Base-by-base conservation (phyloP, 2,329 filamentous ascomycete genomes). In the Fusarium tjaetaba region DNA sequence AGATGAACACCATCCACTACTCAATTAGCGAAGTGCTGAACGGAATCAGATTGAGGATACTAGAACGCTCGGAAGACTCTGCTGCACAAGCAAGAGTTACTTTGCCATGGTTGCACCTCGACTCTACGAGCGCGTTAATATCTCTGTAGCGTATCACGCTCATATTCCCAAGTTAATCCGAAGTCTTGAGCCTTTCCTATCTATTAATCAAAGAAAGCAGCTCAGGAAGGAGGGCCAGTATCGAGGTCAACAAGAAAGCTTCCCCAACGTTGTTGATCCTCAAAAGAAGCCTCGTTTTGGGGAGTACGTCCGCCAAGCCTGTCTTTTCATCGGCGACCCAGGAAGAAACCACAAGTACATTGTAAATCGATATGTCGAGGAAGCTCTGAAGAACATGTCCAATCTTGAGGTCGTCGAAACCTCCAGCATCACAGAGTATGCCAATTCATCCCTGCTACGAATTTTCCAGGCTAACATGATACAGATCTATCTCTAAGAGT, bases 91-190 rank as follows among this genome's bases (percentile, higher is more conserved):
- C 61, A 78, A 76, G 30, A 59, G 16, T 26, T 75, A 60, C 32
- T 51, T 78, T 32, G 41, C 61, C 1, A 34, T 75, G 10, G 58
- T 72, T 24, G 59, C 56, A 22, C 71, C 73, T 11, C 68, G 24
- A 5, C 65, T 78, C 14, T 66, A 75, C 32, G 61, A 61, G 3
- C 75, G 60, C 18, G 11, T 78, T 7, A 34, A 58, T 3, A 45
- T 71, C 5, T 48, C 24, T 10, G 61, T 67, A 11, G 15, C 14
- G 7, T 66, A 32, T 30, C 68, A 77, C 15, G 58, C 68, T 3
- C 65, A 76, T 39, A 74, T 77, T 32, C 43, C 59, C 16, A 72
- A 72, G 24, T 20, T 77, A 11, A 78, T 76, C 11, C 74, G 70
- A 11, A 51, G 55, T 0, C 51, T 77, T 7, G 74, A 76, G 13